Conservation (phyloP, 371 early-diverging fungal species). For the Mucor indicus region DNA sequence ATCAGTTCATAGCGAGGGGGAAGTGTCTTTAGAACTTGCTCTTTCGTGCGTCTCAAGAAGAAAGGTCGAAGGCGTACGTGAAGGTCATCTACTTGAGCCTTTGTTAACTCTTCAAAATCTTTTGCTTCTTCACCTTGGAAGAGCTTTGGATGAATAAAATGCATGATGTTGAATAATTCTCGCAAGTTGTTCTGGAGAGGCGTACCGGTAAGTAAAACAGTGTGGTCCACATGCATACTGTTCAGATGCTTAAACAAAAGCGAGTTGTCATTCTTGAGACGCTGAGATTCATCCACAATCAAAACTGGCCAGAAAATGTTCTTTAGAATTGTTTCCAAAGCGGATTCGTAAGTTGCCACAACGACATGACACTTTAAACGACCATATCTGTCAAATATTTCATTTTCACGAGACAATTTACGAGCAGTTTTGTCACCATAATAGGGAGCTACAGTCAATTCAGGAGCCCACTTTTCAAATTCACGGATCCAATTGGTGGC, state of each 20-base stretch:
- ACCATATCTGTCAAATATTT: constrained; percentile 53
- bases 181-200: constrained; percentile 78
- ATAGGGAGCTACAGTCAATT: constrained; percentile 56
- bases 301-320: constrained; percentile 59
- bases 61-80: constrained; percentile 66
- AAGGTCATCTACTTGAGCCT: constrained; percentile 34
- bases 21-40: constrained; percentile 72
- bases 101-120: constrained; percentile 50
- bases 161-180: constrained; percentile 73
- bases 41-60: constrained; percentile 90
- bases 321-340: constrained; percentile 5
- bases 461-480: constrained; percentile 78
- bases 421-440: constrained; percentile 49
- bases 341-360: constrained; percentile 73
- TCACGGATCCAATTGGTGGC: constrained; percentile 83
- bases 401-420: constrained; percentile 56
- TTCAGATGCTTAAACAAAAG: constrained; percentile 66
- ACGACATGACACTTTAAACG: constrained; percentile 74
- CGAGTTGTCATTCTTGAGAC: constrained; percentile 77
- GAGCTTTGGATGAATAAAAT: constrained; percentile 65
- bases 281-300: constrained; percentile 86
- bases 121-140: constrained; percentile 53
- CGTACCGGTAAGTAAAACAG: constrained; percentile 77
- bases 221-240: constrained; percentile 48
- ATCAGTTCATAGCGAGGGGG: constrained; percentile 90